Evolutionary conservation across 768 basidiomycete species (phyloP).

Genomic region (Rhodosporidiobolus odoratus): DNA sequence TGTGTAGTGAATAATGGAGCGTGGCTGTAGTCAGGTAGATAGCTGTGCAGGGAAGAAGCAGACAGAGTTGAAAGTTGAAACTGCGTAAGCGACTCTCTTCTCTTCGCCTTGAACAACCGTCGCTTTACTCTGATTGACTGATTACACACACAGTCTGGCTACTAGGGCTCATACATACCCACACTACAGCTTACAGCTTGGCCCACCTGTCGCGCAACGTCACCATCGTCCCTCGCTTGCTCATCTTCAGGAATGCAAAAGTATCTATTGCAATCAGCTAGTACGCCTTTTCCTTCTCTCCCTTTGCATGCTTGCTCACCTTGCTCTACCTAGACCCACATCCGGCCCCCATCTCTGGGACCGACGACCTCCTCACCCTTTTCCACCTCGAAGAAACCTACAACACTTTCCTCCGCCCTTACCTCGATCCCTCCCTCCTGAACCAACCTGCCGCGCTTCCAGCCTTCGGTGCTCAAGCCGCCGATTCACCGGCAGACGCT

Average conservation of each 20-base stretch:
- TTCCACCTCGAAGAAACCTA: constrained; percentile 33
- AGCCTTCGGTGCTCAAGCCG: background rate
- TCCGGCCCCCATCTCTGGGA: constrained; percentile 29
- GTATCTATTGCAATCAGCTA: background rate
- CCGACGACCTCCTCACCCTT: constrained; percentile 34
- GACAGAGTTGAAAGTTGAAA: too few relatives aligned
- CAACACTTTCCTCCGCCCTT: constrained; percentile 39
- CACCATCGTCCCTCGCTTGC: too few relatives aligned
- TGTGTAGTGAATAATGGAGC: background rate
- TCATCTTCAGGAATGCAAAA: too few relatives aligned
- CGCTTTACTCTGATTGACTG: too few relatives aligned
- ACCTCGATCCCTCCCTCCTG: constrained; percentile 9
- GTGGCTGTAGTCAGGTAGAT: background rate
- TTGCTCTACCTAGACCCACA: background rate
- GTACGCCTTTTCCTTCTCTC: background rate
- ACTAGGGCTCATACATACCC: too few relatives aligned
- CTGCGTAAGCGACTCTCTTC: too few relatives aligned
- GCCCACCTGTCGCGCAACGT: too few relatives aligned
- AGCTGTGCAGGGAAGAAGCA: background rate
- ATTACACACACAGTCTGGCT: too few relatives aligned
- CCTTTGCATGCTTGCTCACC: background rate
- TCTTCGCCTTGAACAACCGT: too few relatives aligned
- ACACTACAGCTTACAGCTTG: too few relatives aligned
- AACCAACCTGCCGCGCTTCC: background rate
- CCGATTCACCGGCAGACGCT: background rate